Percentiles rank a stretch among this genome's conserved stretches.
These are phyloP conservation scores for Mediolabrus comicus DNA, from an alignment of 108 stramenopile species.

Conservation along the genomic window DNA sequence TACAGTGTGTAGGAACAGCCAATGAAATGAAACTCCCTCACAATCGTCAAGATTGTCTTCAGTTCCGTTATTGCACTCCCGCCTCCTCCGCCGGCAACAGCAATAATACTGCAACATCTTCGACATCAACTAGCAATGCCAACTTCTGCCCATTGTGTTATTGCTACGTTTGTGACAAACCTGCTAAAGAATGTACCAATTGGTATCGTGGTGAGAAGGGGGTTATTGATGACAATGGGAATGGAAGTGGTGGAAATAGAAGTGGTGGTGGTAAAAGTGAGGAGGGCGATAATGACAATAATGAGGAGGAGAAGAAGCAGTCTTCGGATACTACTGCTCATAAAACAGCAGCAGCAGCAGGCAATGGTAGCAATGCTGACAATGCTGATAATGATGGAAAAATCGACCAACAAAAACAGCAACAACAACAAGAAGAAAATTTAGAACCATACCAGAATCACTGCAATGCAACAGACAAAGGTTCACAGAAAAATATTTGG, in stretches of 20 bases:
- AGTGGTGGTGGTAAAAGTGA: background rate
- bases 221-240: background rate
- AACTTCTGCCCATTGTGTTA: conserved; percentile 27
- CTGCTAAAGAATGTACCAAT: conserved; percentile 16
- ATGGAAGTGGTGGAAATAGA: background rate
- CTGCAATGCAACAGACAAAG: conserved; percentile 30
- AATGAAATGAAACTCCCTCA: conserved; percentile 22
- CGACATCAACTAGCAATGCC: too few relatives aligned
- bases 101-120: background rate
- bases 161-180: conserved; percentile 35
- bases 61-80: conserved; percentile 9
- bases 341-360: background rate
- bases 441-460: conserved; percentile 13
- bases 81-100: background rate
- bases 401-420: background rate
- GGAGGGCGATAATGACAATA: background rate
- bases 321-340: background rate
- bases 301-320: background rate
- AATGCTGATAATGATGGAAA: background rate
- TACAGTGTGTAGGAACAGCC: conserved; percentile 25
- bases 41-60: conserved; percentile 33
- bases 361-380: background rate
- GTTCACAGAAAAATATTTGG: conserved; percentile 3
- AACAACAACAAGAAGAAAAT: background rate
- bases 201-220: conserved; percentile 16